Conservation (phyloP, 2,329 filamentous ascomycete genomes). For the Colletotrichum musicola region DNA sequence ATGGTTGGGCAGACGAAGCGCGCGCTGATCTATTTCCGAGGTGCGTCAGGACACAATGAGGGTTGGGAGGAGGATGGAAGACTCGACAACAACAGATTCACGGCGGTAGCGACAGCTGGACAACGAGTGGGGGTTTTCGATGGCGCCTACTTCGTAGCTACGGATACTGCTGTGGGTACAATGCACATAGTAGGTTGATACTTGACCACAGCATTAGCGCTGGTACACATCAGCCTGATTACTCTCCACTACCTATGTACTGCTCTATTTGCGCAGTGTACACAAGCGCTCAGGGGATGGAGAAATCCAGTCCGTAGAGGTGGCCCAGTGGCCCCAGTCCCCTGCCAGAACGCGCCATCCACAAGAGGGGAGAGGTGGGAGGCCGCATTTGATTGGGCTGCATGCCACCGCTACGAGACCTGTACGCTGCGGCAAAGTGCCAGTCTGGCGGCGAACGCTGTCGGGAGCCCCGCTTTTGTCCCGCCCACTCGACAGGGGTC, state of each 20-base stretch:
- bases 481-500: constrained; percentile 32
- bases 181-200: no score
- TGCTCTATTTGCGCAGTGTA: background rate
- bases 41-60: constrained; percentile 20
- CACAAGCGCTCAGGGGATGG: background rate
- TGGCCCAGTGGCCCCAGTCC: background rate
- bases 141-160: background rate
- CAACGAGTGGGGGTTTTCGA: no score
- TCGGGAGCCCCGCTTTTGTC: constrained; percentile 23
- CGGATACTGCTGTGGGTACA: background rate
- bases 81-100: background rate
- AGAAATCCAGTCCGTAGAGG: constrained; percentile 12
- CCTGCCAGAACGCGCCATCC: background rate
- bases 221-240: no score
- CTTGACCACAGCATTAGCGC: no score
- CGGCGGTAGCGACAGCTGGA: background rate
- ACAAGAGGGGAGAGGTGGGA: background rate
- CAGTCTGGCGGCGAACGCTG: constrained; percentile 23
- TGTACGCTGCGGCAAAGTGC: background rate
- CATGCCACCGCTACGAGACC: background rate
- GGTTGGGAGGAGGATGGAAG: background rate
- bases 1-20: constrained; percentile 32
- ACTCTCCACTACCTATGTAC: no score
- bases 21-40: constrained; percentile 37
- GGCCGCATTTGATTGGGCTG: constrained; percentile 20